Percentiles rank a stretch among this genome's conserved stretches.
phyloP scores from a whole-genome alignment of 768 basidiomycete species.

The Tephrocybe sp. region DNA sequence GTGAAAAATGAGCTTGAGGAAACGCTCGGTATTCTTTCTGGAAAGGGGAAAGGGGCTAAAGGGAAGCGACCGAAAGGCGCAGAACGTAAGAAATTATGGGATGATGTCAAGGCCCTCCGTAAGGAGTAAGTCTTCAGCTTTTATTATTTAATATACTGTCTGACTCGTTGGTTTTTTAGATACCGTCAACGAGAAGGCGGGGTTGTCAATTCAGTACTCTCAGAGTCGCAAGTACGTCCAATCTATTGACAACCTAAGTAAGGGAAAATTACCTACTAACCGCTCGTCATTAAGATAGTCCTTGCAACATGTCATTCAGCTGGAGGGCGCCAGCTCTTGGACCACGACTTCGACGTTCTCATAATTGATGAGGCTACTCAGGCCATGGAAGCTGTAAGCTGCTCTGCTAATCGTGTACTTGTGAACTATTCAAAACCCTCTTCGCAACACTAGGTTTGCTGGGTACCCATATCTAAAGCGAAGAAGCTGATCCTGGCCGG shows the following conservation, averaged over 20 bases:
- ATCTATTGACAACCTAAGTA: not conserved
- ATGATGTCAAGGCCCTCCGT: conserved; percentile 79
- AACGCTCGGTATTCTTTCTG: conserved; percentile 63
- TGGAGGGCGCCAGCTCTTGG: conserved; percentile 78
- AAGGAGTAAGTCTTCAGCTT: conserved; percentile 69
- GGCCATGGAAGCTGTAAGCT: conserved; percentile 84
- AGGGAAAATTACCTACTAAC: too few species aligned
- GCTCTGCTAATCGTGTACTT: not conserved
- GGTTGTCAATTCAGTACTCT: conserved; percentile 79
- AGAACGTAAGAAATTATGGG: conserved; percentile 85
- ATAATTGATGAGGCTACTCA: conserved; percentile 99
- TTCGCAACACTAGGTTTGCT: conserved; percentile 67
- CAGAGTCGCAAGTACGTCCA: conserved; percentile 66
- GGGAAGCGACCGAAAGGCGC: conserved; percentile 67
- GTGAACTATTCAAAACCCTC: conserved; percentile 1
- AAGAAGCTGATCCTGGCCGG: conserved; percentile 90
- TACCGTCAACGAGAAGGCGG: conserved; percentile 88
- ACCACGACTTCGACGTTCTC: conserved; percentile 84
- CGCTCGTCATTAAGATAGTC: conserved; percentile 83
- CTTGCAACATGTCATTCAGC: conserved; percentile 94
- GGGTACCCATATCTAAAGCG: conserved; percentile 93
- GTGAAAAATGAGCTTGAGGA: conserved; percentile 84
- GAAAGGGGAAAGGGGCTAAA: conserved; percentile 73
- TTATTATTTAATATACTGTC: not conserved
- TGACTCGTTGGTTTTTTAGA: conserved; percentile 35